phyloP scores from a whole-genome alignment of 192 early-diverging fungal genomes.

The Phlyctochytrium planicorne region DNA sequence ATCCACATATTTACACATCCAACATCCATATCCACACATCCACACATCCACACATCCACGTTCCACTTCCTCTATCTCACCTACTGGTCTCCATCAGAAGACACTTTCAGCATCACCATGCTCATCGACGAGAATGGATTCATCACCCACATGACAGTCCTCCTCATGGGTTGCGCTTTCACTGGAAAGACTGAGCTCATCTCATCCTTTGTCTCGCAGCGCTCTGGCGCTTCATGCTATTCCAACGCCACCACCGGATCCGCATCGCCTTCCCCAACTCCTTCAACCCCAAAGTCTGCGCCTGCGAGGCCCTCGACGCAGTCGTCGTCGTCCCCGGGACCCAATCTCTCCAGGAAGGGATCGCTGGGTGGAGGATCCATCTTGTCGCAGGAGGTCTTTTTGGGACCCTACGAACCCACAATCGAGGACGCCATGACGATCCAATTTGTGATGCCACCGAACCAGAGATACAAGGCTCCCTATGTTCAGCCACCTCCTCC shows the following conservation, averaged over 20 bases:
- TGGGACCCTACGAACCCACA: conserved; percentile 28
- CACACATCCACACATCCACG: too few relatives aligned
- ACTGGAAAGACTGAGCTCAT: conserved; percentile 32
- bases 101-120: conserved; percentile 26
- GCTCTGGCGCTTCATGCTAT: not conserved
- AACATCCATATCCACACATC: too few relatives aligned
- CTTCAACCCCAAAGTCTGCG: not conserved
- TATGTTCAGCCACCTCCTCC: not conserved
- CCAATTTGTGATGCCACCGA: conserved; percentile 5
- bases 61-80: too few relatives aligned
- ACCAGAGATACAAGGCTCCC: not conserved
- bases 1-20: not conserved
- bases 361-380: too few relatives aligned
- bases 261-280: not conserved
- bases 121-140: conserved; percentile 32
- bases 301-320: not conserved
- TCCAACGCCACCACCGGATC: not conserved
- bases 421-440: conserved; percentile 30
- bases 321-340: not conserved
- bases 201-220: conserved; percentile 9
- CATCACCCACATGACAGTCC: conserved; percentile 36
- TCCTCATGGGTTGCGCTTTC: conserved; percentile 30
- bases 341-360: not conserved
- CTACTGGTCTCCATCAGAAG: too few relatives aligned
- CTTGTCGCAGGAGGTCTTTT: not conserved